Evolutionary conservation across 805 yeast species (phyloP).

Genomic region (Kodamaea restingae): DNA sequence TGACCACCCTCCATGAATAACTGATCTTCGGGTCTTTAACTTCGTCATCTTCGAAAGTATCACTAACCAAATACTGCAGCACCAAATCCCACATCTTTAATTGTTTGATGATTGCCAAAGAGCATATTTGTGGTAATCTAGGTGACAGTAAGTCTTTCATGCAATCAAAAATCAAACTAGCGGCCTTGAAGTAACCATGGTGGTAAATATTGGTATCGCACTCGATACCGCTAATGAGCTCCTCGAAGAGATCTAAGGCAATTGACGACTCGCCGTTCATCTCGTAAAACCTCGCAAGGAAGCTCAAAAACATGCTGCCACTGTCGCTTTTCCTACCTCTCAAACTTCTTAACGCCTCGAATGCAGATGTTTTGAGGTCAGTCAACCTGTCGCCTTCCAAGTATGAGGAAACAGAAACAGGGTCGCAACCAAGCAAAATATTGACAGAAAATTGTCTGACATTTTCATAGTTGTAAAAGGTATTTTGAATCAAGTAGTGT

Average conservation of each 20-base stretch:
- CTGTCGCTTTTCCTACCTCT: constrained; percentile 70
- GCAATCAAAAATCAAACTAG: constrained; percentile 5
- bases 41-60: constrained; percentile 42
- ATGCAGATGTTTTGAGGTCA: background rate
- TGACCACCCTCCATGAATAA: constrained; percentile 79
- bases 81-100: constrained; percentile 42
- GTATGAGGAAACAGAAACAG: background rate
- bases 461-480: constrained; percentile 74
- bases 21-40: constrained; percentile 50
- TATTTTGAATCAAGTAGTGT: constrained; percentile 54
- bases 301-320: constrained; percentile 65
- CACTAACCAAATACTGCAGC: constrained; percentile 53
- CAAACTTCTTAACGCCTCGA: constrained; percentile 31
- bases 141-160: background rate
- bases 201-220: constrained; percentile 18
- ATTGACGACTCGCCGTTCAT: background rate
- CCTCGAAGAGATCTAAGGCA: constrained; percentile 9
- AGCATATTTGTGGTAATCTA: constrained; percentile 3
- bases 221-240: constrained; percentile 2
- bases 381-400: background rate
- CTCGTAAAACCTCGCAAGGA: constrained; percentile 30
- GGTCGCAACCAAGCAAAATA: constrained; percentile 25
- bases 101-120: constrained; percentile 19
- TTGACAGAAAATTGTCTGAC: constrained; percentile 48
- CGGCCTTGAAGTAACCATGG: constrained; percentile 61